A percentile compares a stretch with the other conserved stretches of the same genome.
Evolutionary conservation across 306 rosid species (phyloP).

Genomic region (Pyrus pyrifolia): DNA sequence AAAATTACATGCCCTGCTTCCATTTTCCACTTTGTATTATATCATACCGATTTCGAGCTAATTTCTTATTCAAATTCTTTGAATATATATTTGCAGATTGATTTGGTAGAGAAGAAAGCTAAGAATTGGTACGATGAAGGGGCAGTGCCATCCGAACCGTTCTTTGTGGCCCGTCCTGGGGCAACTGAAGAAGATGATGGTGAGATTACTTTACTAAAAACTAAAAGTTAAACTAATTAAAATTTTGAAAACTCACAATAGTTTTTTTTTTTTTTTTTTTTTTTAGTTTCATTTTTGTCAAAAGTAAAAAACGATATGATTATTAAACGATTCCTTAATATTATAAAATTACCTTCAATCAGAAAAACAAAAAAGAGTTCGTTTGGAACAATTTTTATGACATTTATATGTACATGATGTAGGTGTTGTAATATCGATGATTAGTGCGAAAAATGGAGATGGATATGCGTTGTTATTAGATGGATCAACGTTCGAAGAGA

Average conservation of each 20-base stretch:
- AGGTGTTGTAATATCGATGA: constrained; percentile 85
- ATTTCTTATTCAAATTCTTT: background rate
- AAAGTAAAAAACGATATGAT: too few species aligned
- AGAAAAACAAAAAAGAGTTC: background rate
- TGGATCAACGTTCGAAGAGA: constrained; percentile 74
- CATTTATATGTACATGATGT: constrained; percentile 7
- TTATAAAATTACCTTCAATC: too few species aligned
- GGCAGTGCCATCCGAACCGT: constrained; percentile 82
- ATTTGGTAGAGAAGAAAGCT: constrained; percentile 54
- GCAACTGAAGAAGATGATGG: constrained; percentile 95
- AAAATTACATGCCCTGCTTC: background rate
- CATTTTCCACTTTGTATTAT: background rate
- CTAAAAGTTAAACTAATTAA: background rate
- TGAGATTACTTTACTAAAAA: constrained; percentile 9
- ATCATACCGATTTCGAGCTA: background rate
- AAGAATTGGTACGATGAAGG: constrained; percentile 83
- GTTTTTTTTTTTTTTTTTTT: too few species aligned
- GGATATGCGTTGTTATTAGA: constrained; percentile 74
- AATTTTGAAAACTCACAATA: background rate
- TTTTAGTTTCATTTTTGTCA: too few species aligned
- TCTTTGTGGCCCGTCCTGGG: constrained; percentile 83
- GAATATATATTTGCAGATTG: constrained; percentile 39
- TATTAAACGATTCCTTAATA: too few species aligned
- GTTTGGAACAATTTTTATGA: background rate
- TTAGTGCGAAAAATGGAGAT: constrained; percentile 73